Evolutionary conservation across 2,329 filamentous ascomycete genomes (phyloP), one percentile per base, ranked within the genome.

Genomic region (Annulohypoxylon truncatum): DNA sequence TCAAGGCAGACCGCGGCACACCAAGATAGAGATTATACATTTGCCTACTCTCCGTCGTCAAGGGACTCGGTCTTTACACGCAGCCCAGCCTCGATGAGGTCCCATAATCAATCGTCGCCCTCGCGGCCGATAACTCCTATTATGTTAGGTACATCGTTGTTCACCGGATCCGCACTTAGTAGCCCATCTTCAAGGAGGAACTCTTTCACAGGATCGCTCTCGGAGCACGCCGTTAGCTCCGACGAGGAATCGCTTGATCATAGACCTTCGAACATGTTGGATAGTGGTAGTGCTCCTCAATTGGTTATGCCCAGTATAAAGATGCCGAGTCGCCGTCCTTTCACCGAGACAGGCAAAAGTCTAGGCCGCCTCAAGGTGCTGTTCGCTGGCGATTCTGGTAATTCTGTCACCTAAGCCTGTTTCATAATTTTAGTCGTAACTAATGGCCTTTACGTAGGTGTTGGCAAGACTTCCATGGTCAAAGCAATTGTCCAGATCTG

Each of bases 261-360:
- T 28, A 52, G 73, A 82, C 87, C 46, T 78, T 83, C 74, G 9
- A 68, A 63, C 47, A 77, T 82, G 77, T 70, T 79, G 68, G 74
- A 89, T 86, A 76, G 84, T 64, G 79, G 81, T 50, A 82, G 78
- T 66, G 84, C 83, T 40, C 91, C 91, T 22, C 94, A 98, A 78
- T 85, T 99, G n/a, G 92, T 99, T 65, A 99, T 99, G 96, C 96
- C 96, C 4, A 97, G 94, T 75, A 90, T 99, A 73, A 90, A 88
- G 67, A 96, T 99, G 87, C 95, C 96, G 2, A 92, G 89, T 66
- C 89, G 96, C 52, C 87, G 94, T 54, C 94, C 94, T 0, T 98
- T 98, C 77, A 97, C 96, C 0, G 89, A 92, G n/a, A 87, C 87
- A 48, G 96, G 96, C 13, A 95, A 91, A 80, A 86, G 85, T 31